Evolutionary conservation across 2,329 filamentous ascomycete species (phyloP).

Genomic region (Orbilia oligospora): DNA sequence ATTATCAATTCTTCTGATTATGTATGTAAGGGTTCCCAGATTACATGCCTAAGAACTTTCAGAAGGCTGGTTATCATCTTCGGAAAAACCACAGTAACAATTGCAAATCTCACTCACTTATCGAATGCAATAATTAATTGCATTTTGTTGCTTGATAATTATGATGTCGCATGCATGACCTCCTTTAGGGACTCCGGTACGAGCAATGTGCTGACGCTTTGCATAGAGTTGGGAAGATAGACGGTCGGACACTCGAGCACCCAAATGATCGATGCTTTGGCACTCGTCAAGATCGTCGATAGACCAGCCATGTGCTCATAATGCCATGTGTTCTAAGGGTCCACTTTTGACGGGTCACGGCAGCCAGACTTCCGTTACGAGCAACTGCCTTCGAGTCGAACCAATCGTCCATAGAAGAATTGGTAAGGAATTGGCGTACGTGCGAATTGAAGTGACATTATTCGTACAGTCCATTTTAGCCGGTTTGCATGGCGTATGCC

Average conservation of each 20-base stretch:
- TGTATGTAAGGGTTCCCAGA: conserved; percentile 5
- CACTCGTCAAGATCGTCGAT: conserved; percentile 50
- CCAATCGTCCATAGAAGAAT: conserved; percentile 15
- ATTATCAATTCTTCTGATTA: conserved; percentile 2
- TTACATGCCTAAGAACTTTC: neutral
- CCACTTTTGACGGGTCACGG: conserved; percentile 36
- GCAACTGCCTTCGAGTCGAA: neutral
- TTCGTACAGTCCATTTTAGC: conserved; percentile 39
- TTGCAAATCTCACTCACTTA: conserved; percentile 15
- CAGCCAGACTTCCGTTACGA: conserved; percentile 22
- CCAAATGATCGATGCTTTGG: conserved; percentile 43
- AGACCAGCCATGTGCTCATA: conserved; percentile 50
- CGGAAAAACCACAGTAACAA: neutral
- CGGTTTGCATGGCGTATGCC: conserved; percentile 61
- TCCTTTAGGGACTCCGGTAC: conserved; percentile 27
- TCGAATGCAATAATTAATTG: neutral
- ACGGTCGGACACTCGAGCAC: neutral
- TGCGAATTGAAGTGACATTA: conserved; percentile 24
- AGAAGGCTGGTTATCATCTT: neutral
- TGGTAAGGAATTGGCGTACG: neutral
- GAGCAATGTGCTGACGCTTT: conserved; percentile 46
- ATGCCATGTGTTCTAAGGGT: conserved; percentile 27
- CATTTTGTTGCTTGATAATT: conserved; percentile 1
- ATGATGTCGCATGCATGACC: conserved; percentile 21
- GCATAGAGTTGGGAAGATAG: conserved; percentile 14